Evolutionary conservation across 2,329 filamentous ascomycete genomes (phyloP).

Genomic region (Xylaria sp.): DNA sequence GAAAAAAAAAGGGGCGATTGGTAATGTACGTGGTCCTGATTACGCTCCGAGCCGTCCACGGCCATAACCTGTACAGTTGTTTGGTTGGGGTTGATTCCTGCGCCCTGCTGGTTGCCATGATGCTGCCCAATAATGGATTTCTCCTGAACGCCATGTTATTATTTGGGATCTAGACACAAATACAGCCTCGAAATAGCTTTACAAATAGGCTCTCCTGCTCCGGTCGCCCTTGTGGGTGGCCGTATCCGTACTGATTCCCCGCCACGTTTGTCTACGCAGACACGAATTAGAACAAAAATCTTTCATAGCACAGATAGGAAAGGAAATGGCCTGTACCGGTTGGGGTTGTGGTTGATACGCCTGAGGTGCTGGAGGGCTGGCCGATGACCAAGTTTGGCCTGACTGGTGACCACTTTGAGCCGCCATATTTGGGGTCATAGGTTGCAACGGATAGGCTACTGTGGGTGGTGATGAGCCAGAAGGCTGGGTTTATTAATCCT

Average conservation of each 20-base stretch:
- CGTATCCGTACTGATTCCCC: neutral
- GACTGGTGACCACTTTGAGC: neutral
- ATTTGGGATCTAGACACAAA: neutral
- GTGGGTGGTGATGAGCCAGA: neutral
- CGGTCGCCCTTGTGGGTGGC: neutral
- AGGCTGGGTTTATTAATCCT: neutral
- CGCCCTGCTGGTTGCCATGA: neutral
- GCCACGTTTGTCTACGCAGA: neutral
- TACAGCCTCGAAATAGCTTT: neutral
- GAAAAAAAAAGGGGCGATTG: neutral
- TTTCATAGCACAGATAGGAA: too few relatives aligned
- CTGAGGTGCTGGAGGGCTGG: neutral
- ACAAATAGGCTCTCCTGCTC: neutral
- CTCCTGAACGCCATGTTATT: neutral
- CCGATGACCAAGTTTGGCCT: too few relatives aligned
- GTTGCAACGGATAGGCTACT: neutral
- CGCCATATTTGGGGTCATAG: neutral
- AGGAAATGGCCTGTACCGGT: neutral
- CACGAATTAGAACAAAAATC: neutral
- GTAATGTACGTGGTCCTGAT: neutral
- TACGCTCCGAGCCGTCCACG: neutral
- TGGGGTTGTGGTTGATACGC: neutral
- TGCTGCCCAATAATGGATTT: neutral
- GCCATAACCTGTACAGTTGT: neutral
- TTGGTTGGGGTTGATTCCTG: neutral